phyloP scores from a whole-genome alignment of 495 filamentous ascomycete species.

The Neurospora cerealis region DNA sequence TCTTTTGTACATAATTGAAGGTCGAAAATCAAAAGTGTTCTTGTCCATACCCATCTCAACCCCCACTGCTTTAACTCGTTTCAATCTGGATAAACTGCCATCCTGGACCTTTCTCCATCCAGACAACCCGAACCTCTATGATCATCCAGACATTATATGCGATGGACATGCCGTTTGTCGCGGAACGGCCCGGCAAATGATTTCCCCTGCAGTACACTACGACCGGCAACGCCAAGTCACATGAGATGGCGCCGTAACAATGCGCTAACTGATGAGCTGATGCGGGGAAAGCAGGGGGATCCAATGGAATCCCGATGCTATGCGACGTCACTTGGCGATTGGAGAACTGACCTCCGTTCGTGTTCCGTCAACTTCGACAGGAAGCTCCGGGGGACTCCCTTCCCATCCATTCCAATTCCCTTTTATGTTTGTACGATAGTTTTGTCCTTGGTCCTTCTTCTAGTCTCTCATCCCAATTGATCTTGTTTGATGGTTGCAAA shows the following conservation, averaged over 20 bases:
- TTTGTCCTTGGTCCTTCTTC: background rate
- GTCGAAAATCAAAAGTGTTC: background rate
- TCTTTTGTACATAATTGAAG: background rate
- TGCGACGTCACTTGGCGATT: constrained; percentile 13
- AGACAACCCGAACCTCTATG: background rate
- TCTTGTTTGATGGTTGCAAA: background rate
- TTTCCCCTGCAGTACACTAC: background rate
- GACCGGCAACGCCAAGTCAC: background rate
- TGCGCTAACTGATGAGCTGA: background rate
- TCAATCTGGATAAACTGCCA: background rate
- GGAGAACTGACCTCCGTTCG: background rate
- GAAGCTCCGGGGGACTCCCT: background rate
- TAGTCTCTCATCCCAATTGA: background rate
- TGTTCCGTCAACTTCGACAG: background rate
- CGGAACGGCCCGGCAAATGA: background rate
- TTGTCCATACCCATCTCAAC: background rate
- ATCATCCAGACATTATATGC: background rate
- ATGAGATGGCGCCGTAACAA: background rate
- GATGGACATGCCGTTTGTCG: background rate
- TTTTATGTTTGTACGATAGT: background rate
- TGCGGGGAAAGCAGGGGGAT: background rate
- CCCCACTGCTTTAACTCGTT: background rate
- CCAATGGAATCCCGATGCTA: constrained; percentile 14
- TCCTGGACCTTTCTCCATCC: background rate
- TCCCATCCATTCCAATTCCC: background rate